Evolutionary conservation across 1,284 basidiomycete species (phyloP).

Genomic region (Heliocybe sulcata): DNA sequence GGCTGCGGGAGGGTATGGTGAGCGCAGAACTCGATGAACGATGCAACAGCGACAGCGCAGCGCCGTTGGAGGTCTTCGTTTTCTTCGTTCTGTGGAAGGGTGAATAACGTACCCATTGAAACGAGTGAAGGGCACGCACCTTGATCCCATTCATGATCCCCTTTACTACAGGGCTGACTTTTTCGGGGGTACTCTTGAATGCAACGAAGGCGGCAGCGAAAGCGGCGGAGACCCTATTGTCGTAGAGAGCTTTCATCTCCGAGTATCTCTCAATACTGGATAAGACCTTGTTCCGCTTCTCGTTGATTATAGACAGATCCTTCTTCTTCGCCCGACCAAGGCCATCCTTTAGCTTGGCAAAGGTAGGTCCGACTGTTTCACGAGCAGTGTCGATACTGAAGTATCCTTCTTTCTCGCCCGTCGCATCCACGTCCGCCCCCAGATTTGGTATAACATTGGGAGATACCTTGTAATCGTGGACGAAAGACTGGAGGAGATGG

Average conservation of each 20-base stretch:
- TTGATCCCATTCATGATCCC: constrained; percentile 98
- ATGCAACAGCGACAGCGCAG: constrained; percentile 82
- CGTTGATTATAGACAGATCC: constrained; percentile 69
- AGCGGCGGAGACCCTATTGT: constrained; percentile 82
- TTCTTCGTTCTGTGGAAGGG: constrained; percentile 67
- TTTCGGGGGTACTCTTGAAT: constrained; percentile 78
- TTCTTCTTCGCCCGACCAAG: constrained; percentile 68
- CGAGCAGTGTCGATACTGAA: constrained; percentile 85
- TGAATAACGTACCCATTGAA: constrained; percentile 5
- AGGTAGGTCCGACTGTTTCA: constrained; percentile 64
- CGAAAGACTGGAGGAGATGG: constrained; percentile 76
- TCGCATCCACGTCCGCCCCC: constrained; percentile 74
- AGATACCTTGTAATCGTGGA: constrained; percentile 80
- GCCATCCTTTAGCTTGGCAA: constrained; percentile 67
- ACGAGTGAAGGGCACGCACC: constrained; percentile 34
- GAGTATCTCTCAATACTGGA: constrained; percentile 79
- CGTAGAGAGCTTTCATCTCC: constrained; percentile 82
- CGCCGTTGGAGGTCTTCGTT: constrained; percentile 88
- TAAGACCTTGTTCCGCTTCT: constrained; percentile 70
- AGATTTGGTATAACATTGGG: constrained; percentile 75
- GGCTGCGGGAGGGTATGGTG: constrained; percentile 53
- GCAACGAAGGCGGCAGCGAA: constrained; percentile 91
- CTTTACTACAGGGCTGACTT: constrained; percentile 95
- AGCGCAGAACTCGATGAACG: constrained; percentile 84
- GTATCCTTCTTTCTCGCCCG: constrained; percentile 51